Percentiles rank a stretch among this genome's conserved stretches.
Evolutionary conservation across 768 basidiomycete genomes (phyloP).

Genomic region (Pisolithus marmoratus): DNA sequence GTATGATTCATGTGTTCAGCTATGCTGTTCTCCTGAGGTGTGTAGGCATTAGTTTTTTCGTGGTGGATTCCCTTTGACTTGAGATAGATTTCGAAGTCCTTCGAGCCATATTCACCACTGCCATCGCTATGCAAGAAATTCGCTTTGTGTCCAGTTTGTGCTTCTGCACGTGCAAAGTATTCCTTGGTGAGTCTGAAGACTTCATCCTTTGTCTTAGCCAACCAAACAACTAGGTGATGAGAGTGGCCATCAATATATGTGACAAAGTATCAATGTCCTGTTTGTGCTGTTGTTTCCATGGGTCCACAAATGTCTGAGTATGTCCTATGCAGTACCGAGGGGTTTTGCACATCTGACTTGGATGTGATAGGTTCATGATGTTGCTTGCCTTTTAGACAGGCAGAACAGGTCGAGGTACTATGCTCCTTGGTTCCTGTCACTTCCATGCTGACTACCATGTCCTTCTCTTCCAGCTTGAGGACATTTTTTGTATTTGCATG

Average conservation of each 20-base stretch:
- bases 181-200: slow-evolving; percentile 5
- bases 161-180: slow-evolving; percentile 9
- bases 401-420: too few species aligned
- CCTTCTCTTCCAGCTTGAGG: neutral
- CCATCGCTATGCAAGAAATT: slow-evolving; percentile 19
- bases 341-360: slow-evolving; percentile 1
- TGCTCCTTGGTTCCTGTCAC: neutral
- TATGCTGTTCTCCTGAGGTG: slow-evolving; percentile 39
- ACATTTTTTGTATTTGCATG: neutral
- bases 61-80: slow-evolving; percentile 9
- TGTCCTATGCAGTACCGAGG: neutral
- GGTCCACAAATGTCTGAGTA: slow-evolving; percentile 19
- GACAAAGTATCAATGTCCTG: slow-evolving; percentile 11
- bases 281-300: slow-evolving; percentile 3
- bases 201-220: slow-evolving; percentile 10
- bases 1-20: slow-evolving; percentile 36
- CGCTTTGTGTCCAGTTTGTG: slow-evolving; percentile 7
- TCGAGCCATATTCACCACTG: slow-evolving; percentile 20
- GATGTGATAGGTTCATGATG: slow-evolving; percentile 7
- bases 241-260: slow-evolving; percentile 17
- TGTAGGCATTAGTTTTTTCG: slow-evolving; percentile 15
- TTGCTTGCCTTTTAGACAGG: too few species aligned
- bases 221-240: slow-evolving; percentile 7
- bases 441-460: slow-evolving; percentile 4
- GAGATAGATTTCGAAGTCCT: slow-evolving; percentile 4